Base-by-base conservation (phyloP, 306 rosid genomes). In the Sicyos baderoa region DNA sequence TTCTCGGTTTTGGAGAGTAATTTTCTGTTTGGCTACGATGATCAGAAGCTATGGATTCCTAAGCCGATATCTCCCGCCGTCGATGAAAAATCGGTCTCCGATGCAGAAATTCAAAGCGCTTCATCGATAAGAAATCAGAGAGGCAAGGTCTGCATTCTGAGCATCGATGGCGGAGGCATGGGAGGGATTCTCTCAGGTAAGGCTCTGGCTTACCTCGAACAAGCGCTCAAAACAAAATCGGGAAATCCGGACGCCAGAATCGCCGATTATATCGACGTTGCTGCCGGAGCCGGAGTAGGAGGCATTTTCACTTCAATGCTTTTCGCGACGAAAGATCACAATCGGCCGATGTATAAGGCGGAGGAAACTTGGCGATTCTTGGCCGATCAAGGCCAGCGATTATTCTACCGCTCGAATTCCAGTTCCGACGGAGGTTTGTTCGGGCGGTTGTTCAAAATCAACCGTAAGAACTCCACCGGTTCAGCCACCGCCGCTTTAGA, bases 1-100 rank as follows among this genome's bases (percentile, higher is more conserved):
- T 94, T 94, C 83, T 94, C 97, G 25, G 88, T 90, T 70, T 85
- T 94, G n/a, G 99, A 94, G 83, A 90, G 87, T 79, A 94, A 94
- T 73, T 94, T 90, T 25, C 90, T 94, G 16, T 94, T 90, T 15
- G 99, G 99, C 16, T 94, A 94, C 45, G 99, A 94, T 4, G 91
- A 90, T 60, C 97, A 91, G 48, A 90, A 90, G 74, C 89, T 94
- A 40, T 94, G 99, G 99, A 77, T 94, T 21, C 99, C 99, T 23
- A 94, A 94, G 32, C 94, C 77, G 74, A 71, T 87, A 75, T 81
- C 89, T 60, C 74, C 91, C 0, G 4, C 69, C 5, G n/a, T 75
- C n/a, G 83, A 81, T 11, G 58, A 83, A 18, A 83, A 82, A 18
- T 74, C 73, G 0, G 87, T 83, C 22, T 27, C 52, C 19, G 74